A percentile compares a stretch with the other conserved stretches of the same genome.
Conservation (phyloP, 306 rosid genomes). For the Glycyrrhiza uralensis region DNA sequence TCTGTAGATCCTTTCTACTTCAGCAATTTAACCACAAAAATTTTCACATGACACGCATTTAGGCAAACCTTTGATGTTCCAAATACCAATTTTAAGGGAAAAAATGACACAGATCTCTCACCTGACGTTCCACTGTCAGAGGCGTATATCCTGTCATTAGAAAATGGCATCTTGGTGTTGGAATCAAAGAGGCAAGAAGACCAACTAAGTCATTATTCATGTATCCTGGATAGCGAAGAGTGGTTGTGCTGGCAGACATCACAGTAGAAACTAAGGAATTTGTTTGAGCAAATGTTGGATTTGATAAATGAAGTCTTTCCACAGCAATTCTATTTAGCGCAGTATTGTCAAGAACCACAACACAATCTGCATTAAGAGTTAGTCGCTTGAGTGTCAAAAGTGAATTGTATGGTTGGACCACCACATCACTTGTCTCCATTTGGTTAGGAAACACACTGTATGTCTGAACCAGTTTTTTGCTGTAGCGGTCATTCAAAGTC, state of each 20-base stretch:
- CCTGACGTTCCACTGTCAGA: conserved; percentile 97
- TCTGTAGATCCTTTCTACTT: conserved; percentile 2
- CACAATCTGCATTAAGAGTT: conserved; percentile 97
- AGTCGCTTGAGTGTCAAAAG: conserved; percentile 93
- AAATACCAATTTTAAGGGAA: neutral
- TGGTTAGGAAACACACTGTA: conserved; percentile 99
- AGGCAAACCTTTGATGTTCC: neutral
- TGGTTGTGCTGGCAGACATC: conserved; percentile 98
- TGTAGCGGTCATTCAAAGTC: conserved; percentile 95
- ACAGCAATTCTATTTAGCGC: conserved; percentile 96
- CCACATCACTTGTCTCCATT: conserved; percentile 99
- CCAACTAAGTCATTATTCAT: conserved; percentile 99
- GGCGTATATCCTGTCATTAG: conserved; percentile 99
- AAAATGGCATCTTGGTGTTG: conserved; percentile 98
- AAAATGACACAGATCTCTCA: conserved; percentile 24
- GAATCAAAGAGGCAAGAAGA: conserved; percentile 94
- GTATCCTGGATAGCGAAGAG: conserved; percentile 97
- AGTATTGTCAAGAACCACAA: conserved; percentile 98
- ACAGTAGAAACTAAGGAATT: conserved; percentile 97
- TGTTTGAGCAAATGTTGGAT: conserved; percentile 97
- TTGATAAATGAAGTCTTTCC: conserved; percentile 94
- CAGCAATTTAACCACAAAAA: conserved; percentile 17
- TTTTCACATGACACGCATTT: neutral
- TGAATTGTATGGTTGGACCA: conserved; percentile 98
- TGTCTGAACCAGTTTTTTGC: conserved; percentile 97